Percentiles rank a stretch among this genome's conserved stretches.
phyloP scores from a whole-genome alignment of 441 rosid species.

The Jatropha podagrica region DNA sequence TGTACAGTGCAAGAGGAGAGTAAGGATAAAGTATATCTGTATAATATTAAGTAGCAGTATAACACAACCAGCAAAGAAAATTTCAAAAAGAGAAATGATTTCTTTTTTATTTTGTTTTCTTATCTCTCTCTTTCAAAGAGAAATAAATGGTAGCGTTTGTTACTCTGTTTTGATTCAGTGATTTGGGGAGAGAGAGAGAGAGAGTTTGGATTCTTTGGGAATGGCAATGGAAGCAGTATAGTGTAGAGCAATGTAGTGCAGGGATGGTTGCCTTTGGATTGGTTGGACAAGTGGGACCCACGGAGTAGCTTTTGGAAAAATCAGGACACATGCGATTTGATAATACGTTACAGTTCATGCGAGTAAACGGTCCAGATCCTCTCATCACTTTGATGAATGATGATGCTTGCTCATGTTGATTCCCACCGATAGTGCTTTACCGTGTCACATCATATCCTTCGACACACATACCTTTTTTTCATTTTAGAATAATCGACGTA shows the following conservation, averaged over 20 bases:
- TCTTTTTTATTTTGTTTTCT: neutral
- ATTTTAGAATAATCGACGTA: no score
- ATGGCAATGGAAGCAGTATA: neutral
- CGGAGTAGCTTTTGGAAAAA: neutral
- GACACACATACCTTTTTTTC: no score
- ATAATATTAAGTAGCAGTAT: neutral
- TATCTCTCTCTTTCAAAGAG: neutral
- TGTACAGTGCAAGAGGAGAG: neutral
- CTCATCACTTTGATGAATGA: neutral
- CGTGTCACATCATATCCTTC: neutral
- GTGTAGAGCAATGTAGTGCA: neutral
- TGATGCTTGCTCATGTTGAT: slow-evolving; percentile 5
- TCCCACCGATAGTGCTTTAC: slow-evolving; percentile 9
- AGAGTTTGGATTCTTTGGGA: neutral
- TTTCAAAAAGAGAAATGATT: neutral
- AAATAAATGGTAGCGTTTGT: neutral
- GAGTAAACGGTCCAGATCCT: neutral
- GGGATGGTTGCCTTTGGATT: neutral
- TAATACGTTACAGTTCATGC: neutral
- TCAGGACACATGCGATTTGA: slow-evolving; percentile 8
- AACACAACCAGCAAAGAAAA: neutral
- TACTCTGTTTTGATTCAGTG: slow-evolving; percentile 6
- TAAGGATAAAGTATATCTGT: neutral
- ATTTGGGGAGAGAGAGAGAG: neutral
- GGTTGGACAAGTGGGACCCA: neutral